Base-by-base conservation (phyloP, 2,329 filamentous ascomycete genomes). In the Monilinia laxa region DNA sequence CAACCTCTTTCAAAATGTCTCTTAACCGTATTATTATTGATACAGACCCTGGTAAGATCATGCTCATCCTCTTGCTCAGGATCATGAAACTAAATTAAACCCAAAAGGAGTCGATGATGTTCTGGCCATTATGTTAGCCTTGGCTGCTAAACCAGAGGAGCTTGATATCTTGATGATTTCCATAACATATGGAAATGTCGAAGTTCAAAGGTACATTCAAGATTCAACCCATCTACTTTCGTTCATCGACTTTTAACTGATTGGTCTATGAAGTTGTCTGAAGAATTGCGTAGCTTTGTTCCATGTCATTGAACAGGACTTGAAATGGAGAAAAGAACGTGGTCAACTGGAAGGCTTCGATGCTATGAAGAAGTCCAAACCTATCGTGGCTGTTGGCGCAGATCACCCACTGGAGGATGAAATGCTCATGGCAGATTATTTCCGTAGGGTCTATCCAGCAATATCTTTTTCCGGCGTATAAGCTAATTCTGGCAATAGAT, bases 161-260 rank as follows among this genome's bases (percentile, higher is more conserved):
- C 82, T 98, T 28, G 92, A 98, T 77, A 82, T 98, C 47, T 79
- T 91, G 57, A 84, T 98, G 78, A 83, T 99, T 66, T 96, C 93
- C 1, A 84, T 97, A 68, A 97, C 93, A 0, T 97, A 95, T 78
- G 95, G 95, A 66, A 99, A 99, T 76, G 91, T 98, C 28, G 88
- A 93, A 72, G 87, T 97, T 20, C 84, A 93, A 70, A 93, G 87
- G 90, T 92, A 78, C 16, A n/a, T 31, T 20, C 68, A 80, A 71
- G 14, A 53, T 54, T 38, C 12, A 52, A 20, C 12, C 56, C 4
- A 45, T 52, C n/a, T 56, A 9, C 49, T 18, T 28, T 52, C 25
- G n/a, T 28, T 40, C n/a, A 18, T 20, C 31, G 10, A 49, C 40
- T 55, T 52, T 66, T 42, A 16, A 35, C 59, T 72, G 47, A 68